Evolutionary conservation across 257 asterid species (phyloP).

Genomic region (Solanum peruvianum): DNA sequence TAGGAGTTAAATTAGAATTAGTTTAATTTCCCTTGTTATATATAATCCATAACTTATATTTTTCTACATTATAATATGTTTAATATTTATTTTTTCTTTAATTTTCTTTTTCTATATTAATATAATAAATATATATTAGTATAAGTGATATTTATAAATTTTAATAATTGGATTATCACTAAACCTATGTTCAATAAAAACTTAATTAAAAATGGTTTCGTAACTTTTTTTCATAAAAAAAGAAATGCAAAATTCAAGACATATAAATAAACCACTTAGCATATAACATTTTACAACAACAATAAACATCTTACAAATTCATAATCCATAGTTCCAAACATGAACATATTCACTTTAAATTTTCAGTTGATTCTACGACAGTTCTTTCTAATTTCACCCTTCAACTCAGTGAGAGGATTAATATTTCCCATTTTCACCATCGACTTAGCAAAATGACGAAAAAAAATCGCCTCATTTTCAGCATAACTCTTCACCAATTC

Average conservation of each 20-base stretch:
- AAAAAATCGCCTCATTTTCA: slow-evolving; percentile 38
- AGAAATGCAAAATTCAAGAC: not conserved
- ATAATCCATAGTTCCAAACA: not conserved
- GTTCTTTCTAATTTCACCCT: slow-evolving; percentile 61
- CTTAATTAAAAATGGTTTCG: not conserved
- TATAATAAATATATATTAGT: too few species aligned
- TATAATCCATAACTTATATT: too few species aligned
- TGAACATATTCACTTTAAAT: not conserved
- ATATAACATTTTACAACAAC: not conserved
- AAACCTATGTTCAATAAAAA: too few species aligned
- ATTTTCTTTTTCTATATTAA: too few species aligned
- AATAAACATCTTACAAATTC: not conserved
- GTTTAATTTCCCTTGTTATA: too few species aligned
- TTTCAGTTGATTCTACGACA: slow-evolving; percentile 40
- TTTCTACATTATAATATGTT: too few species aligned
- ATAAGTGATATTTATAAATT: too few species aligned
- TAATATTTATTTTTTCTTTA: too few species aligned
- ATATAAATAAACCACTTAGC: not conserved
- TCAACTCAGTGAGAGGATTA: slow-evolving; percentile 35
- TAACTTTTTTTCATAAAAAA: not conserved
- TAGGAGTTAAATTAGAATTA: too few species aligned
- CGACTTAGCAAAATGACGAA: slow-evolving; percentile 49
- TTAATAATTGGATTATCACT: not conserved
- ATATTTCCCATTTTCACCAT: slow-evolving; percentile 72
- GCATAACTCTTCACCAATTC: slow-evolving; percentile 54